Evolutionary conservation across 305 asterid genomes (phyloP).

Genomic region (Fraxinus latifolia): DNA sequence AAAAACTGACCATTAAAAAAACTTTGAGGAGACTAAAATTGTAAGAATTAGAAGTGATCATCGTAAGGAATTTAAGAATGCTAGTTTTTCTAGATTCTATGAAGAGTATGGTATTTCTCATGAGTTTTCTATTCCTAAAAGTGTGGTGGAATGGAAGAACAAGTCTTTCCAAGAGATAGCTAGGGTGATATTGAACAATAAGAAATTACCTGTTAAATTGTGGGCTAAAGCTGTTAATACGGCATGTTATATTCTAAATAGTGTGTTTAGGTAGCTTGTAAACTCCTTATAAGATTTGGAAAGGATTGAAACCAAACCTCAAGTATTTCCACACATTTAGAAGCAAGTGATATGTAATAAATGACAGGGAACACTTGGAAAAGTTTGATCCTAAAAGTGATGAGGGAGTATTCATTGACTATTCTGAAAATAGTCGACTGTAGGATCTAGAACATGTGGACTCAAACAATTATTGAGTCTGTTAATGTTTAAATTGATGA

Average conservation of each 20-base stretch:
- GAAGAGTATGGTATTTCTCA: background rate
- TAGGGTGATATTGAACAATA: background rate
- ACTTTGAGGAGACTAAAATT: background rate
- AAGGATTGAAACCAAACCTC: background rate
- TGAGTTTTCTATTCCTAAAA: background rate
- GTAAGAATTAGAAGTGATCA: background rate
- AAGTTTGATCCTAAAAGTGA: background rate
- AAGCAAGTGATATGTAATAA: background rate
- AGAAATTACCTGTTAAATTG: background rate
- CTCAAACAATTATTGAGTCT: background rate
- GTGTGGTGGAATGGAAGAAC: background rate
- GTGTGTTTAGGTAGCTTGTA: background rate
- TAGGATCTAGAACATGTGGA: background rate
- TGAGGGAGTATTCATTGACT: background rate
- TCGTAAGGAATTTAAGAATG: too few species aligned
- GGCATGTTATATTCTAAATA: background rate
- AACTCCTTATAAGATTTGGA: background rate
- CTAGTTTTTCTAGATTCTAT: background rate
- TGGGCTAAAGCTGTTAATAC: background rate
- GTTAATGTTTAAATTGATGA: background rate
- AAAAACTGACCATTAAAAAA: too few species aligned
- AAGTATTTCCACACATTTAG: background rate
- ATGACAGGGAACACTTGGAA: too few species aligned
- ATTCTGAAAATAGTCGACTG: background rate
- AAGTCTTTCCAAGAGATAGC: background rate